Evolutionary conservation across 805 yeast species (phyloP).

Genomic region (Kodamaea sagamina): DNA sequence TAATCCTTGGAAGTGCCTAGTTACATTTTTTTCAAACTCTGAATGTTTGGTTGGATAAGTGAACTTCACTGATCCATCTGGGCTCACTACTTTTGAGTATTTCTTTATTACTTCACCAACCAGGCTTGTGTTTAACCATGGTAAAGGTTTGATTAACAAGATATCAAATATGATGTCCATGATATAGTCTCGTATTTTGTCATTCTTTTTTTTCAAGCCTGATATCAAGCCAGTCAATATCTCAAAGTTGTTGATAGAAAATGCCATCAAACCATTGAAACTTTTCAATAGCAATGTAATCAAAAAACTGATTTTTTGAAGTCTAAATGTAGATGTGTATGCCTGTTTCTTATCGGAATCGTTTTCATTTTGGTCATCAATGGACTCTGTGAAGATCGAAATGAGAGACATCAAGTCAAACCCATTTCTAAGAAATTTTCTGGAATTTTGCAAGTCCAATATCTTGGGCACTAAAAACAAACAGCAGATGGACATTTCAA

Average conservation of each 20-base stretch:
- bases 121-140: slow-evolving; percentile 44
- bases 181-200: slow-evolving; percentile 57
- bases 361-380: slow-evolving; percentile 15
- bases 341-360: slow-evolving; percentile 14
- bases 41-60: neutral
- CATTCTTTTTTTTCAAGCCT: slow-evolving; percentile 62
- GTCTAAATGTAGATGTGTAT: slow-evolving; percentile 44
- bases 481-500: slow-evolving; percentile 23
- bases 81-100: slow-evolving; percentile 5
- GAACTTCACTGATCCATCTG: neutral
- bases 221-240: slow-evolving; percentile 58
- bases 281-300: slow-evolving; percentile 63
- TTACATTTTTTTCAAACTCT: slow-evolving; percentile 40
- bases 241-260: slow-evolving; percentile 56
- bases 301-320: slow-evolving; percentile 62
- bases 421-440: slow-evolving; percentile 58
- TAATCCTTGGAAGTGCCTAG: slow-evolving; percentile 68
- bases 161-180: slow-evolving; percentile 73
- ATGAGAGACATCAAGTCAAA: slow-evolving; percentile 62
- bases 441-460: slow-evolving; percentile 57
- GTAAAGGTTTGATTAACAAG: slow-evolving; percentile 58
- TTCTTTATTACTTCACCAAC: slow-evolving; percentile 24
- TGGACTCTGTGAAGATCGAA: slow-evolving; percentile 68
- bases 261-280: slow-evolving; percentile 74
- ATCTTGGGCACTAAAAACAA: slow-evolving; percentile 52